phyloP scores from a whole-genome alignment of 2,329 filamentous ascomycete species.

The Cladosporium halotolerans region DNA sequence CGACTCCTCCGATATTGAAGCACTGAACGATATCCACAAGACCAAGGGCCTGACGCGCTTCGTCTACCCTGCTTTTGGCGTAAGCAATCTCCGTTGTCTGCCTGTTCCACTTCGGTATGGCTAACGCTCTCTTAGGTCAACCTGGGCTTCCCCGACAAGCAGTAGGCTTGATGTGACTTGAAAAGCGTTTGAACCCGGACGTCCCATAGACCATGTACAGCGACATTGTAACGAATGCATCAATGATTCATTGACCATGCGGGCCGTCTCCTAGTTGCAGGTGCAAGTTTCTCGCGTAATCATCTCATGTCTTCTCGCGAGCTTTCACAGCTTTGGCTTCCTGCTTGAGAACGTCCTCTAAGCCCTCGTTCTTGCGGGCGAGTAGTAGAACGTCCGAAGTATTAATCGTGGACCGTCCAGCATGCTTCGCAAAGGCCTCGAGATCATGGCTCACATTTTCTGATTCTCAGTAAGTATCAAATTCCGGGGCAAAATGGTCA shows the following conservation, averaged over 20 bases:
- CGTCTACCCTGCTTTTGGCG: constrained; percentile 45
- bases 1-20: constrained; percentile 56
- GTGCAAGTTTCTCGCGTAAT: neutral
- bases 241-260: too few species aligned
- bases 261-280: neutral
- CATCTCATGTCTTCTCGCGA: neutral
- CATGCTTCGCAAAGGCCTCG: constrained; percentile 66
- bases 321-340: constrained; percentile 51
- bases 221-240: too few species aligned
- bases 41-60: constrained; percentile 42
- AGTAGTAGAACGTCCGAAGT: constrained; percentile 85
- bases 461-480: neutral
- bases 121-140: constrained; percentile 30
- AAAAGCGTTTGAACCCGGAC: neutral
- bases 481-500: neutral
- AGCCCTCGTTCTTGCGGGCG: constrained; percentile 75
- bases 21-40: constrained; percentile 41
- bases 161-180: constrained; percentile 10
- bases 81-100: constrained; percentile 15
- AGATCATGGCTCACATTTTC: constrained; percentile 44
- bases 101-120: neutral
- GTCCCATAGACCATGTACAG: neutral
- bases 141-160: constrained; percentile 45
- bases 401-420: constrained; percentile 70
- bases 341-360: constrained; percentile 67